Conservation (phyloP, 2,329 filamentous ascomycete species). For the Fusarium mangiferae region DNA sequence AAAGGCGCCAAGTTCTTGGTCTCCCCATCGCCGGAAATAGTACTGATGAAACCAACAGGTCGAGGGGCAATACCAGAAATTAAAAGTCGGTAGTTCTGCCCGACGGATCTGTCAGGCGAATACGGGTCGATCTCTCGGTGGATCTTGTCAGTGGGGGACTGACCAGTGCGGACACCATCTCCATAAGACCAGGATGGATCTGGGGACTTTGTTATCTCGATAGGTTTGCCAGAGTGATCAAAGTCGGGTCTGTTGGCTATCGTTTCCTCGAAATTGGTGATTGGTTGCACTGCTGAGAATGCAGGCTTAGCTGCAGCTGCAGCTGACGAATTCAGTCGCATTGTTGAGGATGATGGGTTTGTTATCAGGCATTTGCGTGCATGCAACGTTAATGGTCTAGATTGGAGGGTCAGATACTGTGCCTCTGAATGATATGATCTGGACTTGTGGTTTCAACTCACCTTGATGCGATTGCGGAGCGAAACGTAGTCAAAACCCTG, state of each 20-base stretch:
- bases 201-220: conserved; percentile 45
- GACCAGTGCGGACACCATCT: conserved; percentile 42
- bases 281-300: conserved; percentile 41
- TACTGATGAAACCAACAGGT: conserved; percentile 73
- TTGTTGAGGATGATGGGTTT: background rate
- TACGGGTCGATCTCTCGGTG: conserved; percentile 85
- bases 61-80: conserved; percentile 83
- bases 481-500: background rate
- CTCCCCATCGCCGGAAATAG: conserved; percentile 65
- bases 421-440: background rate
- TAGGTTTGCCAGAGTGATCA: conserved; percentile 34
- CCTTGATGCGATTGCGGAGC: background rate
- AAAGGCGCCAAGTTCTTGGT: conserved; percentile 84
- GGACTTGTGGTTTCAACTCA: background rate
- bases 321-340: conserved; percentile 28
- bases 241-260: conserved; percentile 40
- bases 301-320: conserved; percentile 16
- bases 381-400: background rate
- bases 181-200: conserved; percentile 63
- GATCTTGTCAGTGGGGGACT: conserved; percentile 18
- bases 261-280: conserved; percentile 38
- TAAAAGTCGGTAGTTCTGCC: conserved; percentile 86
- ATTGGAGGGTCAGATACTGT: background rate
- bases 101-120: conserved; percentile 71
- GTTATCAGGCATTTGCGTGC: background rate